Conservation (phyloP, 2,329 filamentous ascomycete species). For the Neofusicoccum cordaticola region DNA sequence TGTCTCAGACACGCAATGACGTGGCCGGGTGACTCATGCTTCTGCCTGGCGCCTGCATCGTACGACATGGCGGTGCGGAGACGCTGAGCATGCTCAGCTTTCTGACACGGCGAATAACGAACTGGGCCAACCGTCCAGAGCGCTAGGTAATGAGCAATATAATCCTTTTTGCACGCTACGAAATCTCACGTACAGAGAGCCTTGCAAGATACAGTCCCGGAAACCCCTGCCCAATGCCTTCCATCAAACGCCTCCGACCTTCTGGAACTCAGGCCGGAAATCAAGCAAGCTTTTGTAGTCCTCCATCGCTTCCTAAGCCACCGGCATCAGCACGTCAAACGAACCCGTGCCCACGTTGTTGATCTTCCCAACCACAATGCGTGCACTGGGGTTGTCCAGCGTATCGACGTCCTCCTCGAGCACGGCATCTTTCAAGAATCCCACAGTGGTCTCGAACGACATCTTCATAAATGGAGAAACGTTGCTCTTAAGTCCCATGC, state of each 20-base stretch:
- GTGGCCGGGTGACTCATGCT: no score
- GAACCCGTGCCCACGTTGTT: slow-evolving; percentile 84
- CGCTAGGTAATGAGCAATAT: no score
- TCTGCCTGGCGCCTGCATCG: no score
- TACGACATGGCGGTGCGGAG: no score
- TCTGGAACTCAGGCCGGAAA: background rate
- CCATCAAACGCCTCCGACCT: background rate
- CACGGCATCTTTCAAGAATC: slow-evolving; percentile 89
- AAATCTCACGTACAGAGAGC: no score
- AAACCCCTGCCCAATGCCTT: background rate
- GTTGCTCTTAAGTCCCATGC: slow-evolving; percentile 80
- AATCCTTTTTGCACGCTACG: no score
- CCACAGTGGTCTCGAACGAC: slow-evolving; percentile 97
- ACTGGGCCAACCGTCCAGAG: no score
- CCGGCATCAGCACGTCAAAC: slow-evolving; percentile 72
- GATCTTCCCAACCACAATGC: slow-evolving; percentile 82
- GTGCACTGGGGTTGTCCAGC: slow-evolving; percentile 76
- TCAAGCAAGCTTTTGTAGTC: background rate
- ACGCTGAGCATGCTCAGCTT: no score
- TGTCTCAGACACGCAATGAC: no score
- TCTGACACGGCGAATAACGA: no score
- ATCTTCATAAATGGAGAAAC: slow-evolving; percentile 96
- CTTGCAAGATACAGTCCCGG: background rate
- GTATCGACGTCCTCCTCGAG: slow-evolving; percentile 89
- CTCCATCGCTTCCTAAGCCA: background rate